These are phyloP conservation scores for Tricholoma furcatifolium DNA, from an alignment of 768 basidiomycete species.

Conservation along the genomic window DNA sequence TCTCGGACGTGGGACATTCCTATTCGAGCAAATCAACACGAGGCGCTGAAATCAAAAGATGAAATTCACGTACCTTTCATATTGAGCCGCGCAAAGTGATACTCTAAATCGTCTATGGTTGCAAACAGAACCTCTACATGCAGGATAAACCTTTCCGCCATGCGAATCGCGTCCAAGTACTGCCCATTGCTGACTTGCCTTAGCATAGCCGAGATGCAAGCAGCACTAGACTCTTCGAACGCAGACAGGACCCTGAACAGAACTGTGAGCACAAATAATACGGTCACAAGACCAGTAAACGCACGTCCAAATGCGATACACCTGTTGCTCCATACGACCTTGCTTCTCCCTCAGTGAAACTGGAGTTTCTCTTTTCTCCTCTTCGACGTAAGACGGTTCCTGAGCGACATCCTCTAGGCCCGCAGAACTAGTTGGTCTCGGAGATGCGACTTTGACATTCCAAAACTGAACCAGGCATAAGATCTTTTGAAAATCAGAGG, in stretches of 20 bases:
- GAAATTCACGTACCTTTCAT: slow-evolving; percentile 70
- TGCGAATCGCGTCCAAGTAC: slow-evolving; percentile 93
- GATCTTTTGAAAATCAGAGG: slow-evolving; percentile 2
- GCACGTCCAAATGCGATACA: slow-evolving; percentile 98
- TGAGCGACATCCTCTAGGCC: slow-evolving; percentile 49
- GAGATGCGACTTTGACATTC: slow-evolving; percentile 92
- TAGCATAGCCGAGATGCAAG: slow-evolving; percentile 98
- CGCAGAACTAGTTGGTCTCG: slow-evolving; percentile 63
- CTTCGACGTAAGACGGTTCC: slow-evolving; percentile 63
- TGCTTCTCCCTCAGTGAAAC: slow-evolving; percentile 85
- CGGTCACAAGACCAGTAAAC: slow-evolving; percentile 28
- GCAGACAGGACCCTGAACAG: slow-evolving; percentile 80
- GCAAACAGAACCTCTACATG: slow-evolving; percentile 98
- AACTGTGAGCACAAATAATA: slow-evolving; percentile 11
- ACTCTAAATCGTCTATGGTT: slow-evolving; percentile 95
- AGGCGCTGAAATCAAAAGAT: slow-evolving; percentile 1
- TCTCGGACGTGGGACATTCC: slow-evolving; percentile 99
- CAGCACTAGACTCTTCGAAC: slow-evolving; percentile 98
- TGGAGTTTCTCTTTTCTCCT: slow-evolving; percentile 80
- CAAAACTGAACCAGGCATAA: slow-evolving; percentile 66
- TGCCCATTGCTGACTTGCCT: slow-evolving; percentile 95
- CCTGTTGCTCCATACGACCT: slow-evolving; percentile 92
- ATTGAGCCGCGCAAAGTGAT: slow-evolving; percentile 73
- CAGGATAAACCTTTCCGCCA: slow-evolving; percentile 98
- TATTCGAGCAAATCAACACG: slow-evolving; percentile 29